These are phyloP conservation scores for Fusarium poae DNA, from an alignment of 2,329 filamentous ascomycete species.

Conservation along the genomic window DNA sequence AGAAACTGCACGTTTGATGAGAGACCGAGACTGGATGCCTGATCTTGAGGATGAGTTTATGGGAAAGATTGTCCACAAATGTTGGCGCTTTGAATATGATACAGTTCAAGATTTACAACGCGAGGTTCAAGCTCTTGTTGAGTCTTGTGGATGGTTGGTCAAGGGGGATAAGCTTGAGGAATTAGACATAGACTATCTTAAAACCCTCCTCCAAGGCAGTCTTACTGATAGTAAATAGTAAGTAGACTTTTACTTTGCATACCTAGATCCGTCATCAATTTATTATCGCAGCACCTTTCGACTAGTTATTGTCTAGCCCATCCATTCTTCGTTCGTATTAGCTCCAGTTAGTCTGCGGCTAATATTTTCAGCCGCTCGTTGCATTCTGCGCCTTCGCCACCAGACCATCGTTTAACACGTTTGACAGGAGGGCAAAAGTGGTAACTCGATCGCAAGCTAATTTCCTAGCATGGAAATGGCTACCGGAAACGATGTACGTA, in stretches of 20 bases:
- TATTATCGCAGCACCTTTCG: too few species aligned
- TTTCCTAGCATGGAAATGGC: neutral
- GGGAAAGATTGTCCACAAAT: neutral
- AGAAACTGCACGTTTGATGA: neutral
- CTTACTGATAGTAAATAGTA: neutral
- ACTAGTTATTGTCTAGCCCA: neutral
- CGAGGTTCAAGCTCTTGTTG: neutral
- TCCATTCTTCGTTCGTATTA: too few species aligned
- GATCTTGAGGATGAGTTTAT: conserved; percentile 3
- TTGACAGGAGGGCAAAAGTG: rapidly evolving
- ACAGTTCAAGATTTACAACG: neutral
- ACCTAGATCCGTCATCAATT: too few species aligned
- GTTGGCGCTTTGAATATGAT: neutral
- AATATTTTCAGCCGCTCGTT: neutral
- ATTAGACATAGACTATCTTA: neutral
- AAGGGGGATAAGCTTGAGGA: neutral
- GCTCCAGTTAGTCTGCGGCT: neutral
- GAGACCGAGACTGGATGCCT: conserved; percentile 2
- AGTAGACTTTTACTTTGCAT: neutral
- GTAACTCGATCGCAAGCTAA: neutral
- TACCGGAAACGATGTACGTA: neutral
- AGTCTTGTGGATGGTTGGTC: neutral
- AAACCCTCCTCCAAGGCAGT: neutral
- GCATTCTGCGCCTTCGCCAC: neutral
- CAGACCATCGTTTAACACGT: too few species aligned